Evolutionary conservation across 2,329 filamentous ascomycete genomes (phyloP).

Genomic region (Nothopassalora personata): DNA sequence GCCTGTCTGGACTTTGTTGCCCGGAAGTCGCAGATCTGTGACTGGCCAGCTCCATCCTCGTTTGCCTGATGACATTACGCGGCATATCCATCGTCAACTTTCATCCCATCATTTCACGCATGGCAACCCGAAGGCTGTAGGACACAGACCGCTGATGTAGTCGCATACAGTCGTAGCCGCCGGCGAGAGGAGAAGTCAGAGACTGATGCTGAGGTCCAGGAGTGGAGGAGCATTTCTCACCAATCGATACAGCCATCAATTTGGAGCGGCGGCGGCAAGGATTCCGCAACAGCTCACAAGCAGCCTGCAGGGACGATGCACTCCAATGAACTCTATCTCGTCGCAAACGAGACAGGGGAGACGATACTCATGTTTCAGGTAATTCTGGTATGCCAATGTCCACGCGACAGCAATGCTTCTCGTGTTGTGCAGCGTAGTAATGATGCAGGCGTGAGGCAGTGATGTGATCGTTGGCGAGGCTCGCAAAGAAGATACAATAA

Average conservation of each 20-base stretch:
- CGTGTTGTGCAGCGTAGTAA: neutral
- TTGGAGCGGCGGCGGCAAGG: neutral
- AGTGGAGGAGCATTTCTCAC: neutral
- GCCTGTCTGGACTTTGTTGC: too few relatives aligned
- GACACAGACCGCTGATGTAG: neutral
- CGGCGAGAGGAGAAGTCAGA: neutral
- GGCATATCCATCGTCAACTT: neutral
- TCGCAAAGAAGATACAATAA: neutral
- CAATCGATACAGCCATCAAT: neutral
- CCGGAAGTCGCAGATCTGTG: neutral
- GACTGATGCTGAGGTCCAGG: neutral
- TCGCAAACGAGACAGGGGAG: neutral
- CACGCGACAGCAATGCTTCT: neutral
- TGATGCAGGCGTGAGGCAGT: neutral
- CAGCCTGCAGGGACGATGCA: neutral
- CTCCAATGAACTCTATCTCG: slow-evolving; percentile 1
- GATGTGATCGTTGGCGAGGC: neutral
- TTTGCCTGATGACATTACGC: neutral
- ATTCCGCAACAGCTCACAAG: neutral
- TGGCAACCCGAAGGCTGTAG: neutral
- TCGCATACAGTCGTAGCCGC: neutral
- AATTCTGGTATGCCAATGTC: neutral
- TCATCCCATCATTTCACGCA: neutral
- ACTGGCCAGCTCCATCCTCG: neutral
- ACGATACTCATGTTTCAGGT: neutral